Conservation (phyloP, 768 basidiomycete species). For the Suillus hirtellus region DNA sequence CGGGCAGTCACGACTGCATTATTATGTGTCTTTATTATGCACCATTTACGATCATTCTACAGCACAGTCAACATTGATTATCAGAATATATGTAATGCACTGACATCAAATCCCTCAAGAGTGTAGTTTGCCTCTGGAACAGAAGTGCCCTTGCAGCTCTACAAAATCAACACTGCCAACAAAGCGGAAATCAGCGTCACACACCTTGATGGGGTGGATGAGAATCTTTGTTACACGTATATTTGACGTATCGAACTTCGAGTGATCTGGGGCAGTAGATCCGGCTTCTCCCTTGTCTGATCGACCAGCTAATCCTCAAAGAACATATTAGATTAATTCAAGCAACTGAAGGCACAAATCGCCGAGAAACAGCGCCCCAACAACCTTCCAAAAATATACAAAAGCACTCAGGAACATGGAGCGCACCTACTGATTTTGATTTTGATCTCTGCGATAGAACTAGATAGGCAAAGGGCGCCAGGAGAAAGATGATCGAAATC, state of each 20-base stretch:
- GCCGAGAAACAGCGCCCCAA: not conserved
- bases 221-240: conserved; percentile 56
- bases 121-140: conserved; percentile 58
- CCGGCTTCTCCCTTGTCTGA: not conserved
- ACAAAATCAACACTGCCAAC: not conserved
- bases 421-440: conserved; percentile 16
- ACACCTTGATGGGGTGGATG: conserved; percentile 70
- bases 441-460: conserved; percentile 10
- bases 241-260: conserved; percentile 32
- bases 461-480: conserved; percentile 23
- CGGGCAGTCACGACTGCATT: conserved; percentile 67
- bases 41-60: conserved; percentile 76
- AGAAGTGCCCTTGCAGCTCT: conserved; percentile 76
- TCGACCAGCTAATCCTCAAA: not conserved
- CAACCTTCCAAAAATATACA: not conserved
- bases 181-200: not conserved
- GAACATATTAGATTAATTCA: not conserved
- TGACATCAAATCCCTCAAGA: conserved; percentile 64
- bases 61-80: conserved; percentile 7
- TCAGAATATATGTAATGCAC: conserved; percentile 15
- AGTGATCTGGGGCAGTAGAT: conserved; percentile 13
- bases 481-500: conserved; percentile 12
- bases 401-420: not conserved
- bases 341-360: not conserved
- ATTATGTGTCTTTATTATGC: conserved; percentile 58